These are phyloP conservation scores for Oenanthe sinensis DNA, from an alignment of 129 eudicot genomes.

Conservation along the genomic window DNA sequence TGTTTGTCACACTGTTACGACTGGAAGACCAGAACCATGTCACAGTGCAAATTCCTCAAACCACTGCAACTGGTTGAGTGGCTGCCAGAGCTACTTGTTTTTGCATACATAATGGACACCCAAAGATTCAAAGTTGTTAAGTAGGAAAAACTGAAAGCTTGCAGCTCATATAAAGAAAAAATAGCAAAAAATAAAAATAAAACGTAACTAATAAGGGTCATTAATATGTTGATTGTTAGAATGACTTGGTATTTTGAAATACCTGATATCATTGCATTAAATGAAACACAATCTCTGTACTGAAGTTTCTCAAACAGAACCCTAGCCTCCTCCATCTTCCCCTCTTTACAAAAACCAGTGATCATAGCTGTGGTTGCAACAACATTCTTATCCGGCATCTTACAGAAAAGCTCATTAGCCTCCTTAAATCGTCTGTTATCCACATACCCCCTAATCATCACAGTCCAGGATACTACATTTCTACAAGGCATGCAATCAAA, in stretches of 20 bases:
- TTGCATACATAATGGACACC: neutral
- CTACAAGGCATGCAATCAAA: constrained; percentile 35
- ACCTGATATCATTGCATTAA: constrained; percentile 34
- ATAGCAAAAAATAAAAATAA: neutral
- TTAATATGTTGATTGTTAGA: neutral
- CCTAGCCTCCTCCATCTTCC: constrained; percentile 41
- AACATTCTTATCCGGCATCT: constrained; percentile 32
- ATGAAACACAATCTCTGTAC: constrained; percentile 33
- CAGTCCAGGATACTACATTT: constrained; percentile 52
- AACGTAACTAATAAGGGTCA: neutral
- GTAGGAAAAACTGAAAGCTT: neutral
- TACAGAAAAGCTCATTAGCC: constrained; percentile 27
- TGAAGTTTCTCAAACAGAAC: constrained; percentile 35
- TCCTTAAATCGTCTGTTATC: constrained; percentile 27
- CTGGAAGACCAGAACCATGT: neutral
- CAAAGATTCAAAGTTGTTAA: neutral
- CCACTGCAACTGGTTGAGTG: neutral
- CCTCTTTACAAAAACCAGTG: constrained; percentile 46
- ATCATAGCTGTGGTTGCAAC: constrained; percentile 48
- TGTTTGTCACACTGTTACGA: neutral
- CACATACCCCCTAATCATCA: constrained; percentile 44
- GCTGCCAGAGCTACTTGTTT: neutral
- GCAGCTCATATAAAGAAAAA: neutral
- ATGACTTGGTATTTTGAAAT: neutral
- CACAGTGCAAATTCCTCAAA: neutral